These are phyloP conservation scores for Firmiana major DNA, from an alignment of 345 rosid species.

Conservation along the genomic window DNA sequence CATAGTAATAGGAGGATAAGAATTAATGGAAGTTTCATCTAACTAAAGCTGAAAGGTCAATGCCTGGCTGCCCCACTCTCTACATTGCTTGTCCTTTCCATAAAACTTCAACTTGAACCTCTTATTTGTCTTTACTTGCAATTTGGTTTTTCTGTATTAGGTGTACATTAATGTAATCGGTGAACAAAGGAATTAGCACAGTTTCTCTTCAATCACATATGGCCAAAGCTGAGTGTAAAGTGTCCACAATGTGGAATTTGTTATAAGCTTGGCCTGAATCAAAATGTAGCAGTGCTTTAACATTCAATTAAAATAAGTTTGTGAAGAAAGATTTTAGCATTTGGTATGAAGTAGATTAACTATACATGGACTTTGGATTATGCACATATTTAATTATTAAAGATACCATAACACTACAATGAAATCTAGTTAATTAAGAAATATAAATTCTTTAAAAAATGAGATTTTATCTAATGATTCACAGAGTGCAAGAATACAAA, in stretches of 20 bases:
- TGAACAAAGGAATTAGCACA: constrained; percentile 54
- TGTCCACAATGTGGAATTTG: not conserved
- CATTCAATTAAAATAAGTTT: not conserved
- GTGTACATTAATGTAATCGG: constrained; percentile 33
- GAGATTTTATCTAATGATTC: no score
- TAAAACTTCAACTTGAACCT: not conserved
- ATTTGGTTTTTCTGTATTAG: not conserved
- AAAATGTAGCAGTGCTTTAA: not conserved
- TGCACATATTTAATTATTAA: not conserved
- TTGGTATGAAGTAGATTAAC: not conserved
- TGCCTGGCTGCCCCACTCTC: not conserved
- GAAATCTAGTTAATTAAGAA: no score
- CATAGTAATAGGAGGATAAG: not conserved
- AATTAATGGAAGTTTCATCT: no score
- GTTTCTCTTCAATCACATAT: constrained; percentile 11
- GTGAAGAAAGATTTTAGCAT: not conserved
- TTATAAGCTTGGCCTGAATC: not conserved
- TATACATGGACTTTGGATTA: not conserved
- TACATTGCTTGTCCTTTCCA: not conserved
- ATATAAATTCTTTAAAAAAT: no score
- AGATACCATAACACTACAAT: not conserved
- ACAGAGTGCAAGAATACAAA: no score
- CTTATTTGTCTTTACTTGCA: not conserved
- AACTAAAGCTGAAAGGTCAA: not conserved
- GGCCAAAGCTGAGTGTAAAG: not conserved